These are phyloP conservation scores for Trichophyton mentagrophytes DNA, from an alignment of 2,329 filamentous ascomycete genomes.

Conservation along the genomic window DNA sequence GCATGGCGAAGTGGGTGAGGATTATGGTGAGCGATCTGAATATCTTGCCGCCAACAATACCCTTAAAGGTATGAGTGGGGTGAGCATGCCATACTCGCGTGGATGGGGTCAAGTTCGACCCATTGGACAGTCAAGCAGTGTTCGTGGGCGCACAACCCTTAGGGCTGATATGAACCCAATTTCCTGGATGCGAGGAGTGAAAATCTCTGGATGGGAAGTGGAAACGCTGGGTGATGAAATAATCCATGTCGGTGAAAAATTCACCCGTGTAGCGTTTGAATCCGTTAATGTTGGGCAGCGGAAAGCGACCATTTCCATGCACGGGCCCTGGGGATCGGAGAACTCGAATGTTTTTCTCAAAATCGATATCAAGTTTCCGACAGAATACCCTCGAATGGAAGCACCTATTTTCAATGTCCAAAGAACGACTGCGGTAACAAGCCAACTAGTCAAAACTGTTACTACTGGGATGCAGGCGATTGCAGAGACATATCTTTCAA, in stretches of 20 bases:
- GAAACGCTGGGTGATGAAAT: constrained; percentile 50
- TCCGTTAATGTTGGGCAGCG: constrained; percentile 44
- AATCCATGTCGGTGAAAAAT: constrained; percentile 47
- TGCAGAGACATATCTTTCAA: constrained; percentile 41
- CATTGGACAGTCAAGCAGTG: constrained; percentile 36
- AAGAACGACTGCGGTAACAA: constrained; percentile 44
- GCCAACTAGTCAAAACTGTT: constrained; percentile 38
- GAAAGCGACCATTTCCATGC: constrained; percentile 43
- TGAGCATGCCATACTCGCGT: constrained; percentile 41
- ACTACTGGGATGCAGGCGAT: constrained; percentile 42
- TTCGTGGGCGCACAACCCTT: constrained; percentile 36
- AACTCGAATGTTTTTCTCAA: constrained; percentile 43
- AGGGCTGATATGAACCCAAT: constrained; percentile 46
- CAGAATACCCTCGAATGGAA: constrained; percentile 41
- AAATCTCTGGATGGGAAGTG: constrained; percentile 42
- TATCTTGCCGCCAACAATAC: constrained; percentile 18
- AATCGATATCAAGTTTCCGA: constrained; percentile 46
- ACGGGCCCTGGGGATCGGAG: constrained; percentile 47
- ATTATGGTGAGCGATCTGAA: background rate
- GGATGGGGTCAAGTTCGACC: constrained; percentile 34
- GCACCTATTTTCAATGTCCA: constrained; percentile 43
- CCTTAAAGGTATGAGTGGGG: constrained; percentile 37
- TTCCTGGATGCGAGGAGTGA: constrained; percentile 53
- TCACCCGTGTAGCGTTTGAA: constrained; percentile 49
- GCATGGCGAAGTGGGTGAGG: background rate